phyloP scores from a whole-genome alignment of 2,329 filamentous ascomycete species.

The Fusarium agapanthi region DNA sequence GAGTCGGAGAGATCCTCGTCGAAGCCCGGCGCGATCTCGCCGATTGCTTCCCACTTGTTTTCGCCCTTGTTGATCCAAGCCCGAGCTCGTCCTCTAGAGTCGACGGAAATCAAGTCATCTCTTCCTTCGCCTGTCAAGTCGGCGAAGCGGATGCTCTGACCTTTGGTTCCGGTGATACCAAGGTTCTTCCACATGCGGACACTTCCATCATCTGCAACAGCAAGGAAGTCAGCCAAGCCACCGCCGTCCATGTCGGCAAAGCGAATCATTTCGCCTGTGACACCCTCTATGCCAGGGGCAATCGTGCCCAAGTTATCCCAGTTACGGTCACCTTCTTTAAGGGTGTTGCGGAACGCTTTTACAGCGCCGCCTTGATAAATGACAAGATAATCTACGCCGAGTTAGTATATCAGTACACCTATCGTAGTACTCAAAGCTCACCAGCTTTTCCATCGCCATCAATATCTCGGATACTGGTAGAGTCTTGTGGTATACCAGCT shows the following conservation, averaged over 20 bases:
- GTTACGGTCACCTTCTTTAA: conserved; percentile 1
- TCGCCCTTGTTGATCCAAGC: conserved; percentile 17
- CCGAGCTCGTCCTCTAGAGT: conserved; percentile 5
- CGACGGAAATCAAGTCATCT: conserved; percentile 6
- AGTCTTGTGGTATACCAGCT: neutral
- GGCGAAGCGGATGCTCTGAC: neutral
- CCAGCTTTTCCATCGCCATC: conserved; percentile 1
- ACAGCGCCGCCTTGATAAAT: conserved; percentile 30
- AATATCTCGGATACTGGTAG: neutral
- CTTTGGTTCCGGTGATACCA: neutral
- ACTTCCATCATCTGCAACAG: conserved; percentile 15
- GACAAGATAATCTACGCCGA: conserved; percentile 20
- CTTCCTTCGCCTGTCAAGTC: conserved; percentile 6
- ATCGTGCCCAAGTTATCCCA: conserved; percentile 14
- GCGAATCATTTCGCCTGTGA: conserved; percentile 15
- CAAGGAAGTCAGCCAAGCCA: conserved; percentile 27
- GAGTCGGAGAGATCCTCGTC: neutral
- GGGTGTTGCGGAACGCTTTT: conserved; percentile 23
- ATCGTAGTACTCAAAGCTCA: neutral
- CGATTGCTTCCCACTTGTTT: neutral
- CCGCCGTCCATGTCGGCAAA: conserved; percentile 33
- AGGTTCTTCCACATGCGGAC: conserved; percentile 35
- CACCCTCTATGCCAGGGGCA: conserved; percentile 4
- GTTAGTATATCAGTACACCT: neutral
- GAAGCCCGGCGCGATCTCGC: conserved; percentile 3